Conservation (phyloP, 1,139 yeast genomes). For the Pneumocystis canis region DNA sequence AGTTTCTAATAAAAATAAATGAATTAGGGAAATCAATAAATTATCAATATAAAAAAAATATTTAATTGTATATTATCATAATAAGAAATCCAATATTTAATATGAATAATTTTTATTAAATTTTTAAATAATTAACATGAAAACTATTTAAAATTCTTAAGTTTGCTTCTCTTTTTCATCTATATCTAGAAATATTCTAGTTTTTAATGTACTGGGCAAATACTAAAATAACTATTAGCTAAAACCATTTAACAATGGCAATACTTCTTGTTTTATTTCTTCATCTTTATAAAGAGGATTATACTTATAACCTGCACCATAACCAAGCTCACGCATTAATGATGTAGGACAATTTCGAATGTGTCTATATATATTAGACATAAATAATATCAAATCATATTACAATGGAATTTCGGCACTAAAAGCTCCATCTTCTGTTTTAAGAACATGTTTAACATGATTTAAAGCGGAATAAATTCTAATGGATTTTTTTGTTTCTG, state of each 20-base stretch:
- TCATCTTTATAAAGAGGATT: constrained; percentile 71
- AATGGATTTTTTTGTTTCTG: constrained; percentile 73
- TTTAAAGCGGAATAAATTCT: constrained; percentile 69
- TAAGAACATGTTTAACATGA: constrained; percentile 43
- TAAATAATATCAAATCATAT: neutral
- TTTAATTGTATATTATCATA: too few relatives aligned
- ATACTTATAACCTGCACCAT: constrained; percentile 71
- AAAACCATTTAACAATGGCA: neutral
- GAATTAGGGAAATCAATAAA: neutral
- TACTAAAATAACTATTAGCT: neutral
- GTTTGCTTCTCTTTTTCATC: neutral
- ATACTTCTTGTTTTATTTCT: constrained; percentile 41
- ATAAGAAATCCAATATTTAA: too few relatives aligned
- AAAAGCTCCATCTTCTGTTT: constrained; percentile 43
- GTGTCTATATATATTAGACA: constrained; percentile 29
- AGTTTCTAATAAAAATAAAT: neutral
- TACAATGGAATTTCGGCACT: constrained; percentile 48
- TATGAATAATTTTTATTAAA: neutral
- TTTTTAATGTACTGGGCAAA: neutral
- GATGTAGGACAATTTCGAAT: constrained; percentile 86
- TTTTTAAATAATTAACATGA: neutral
- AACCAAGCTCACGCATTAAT: constrained; percentile 78
- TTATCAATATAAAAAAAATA: too few relatives aligned
- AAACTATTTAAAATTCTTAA: neutral
- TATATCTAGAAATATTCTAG: neutral